phyloP scores from a whole-genome alignment of 371 early-diverging fungal species.

The Umbelopsis sp. region DNA sequence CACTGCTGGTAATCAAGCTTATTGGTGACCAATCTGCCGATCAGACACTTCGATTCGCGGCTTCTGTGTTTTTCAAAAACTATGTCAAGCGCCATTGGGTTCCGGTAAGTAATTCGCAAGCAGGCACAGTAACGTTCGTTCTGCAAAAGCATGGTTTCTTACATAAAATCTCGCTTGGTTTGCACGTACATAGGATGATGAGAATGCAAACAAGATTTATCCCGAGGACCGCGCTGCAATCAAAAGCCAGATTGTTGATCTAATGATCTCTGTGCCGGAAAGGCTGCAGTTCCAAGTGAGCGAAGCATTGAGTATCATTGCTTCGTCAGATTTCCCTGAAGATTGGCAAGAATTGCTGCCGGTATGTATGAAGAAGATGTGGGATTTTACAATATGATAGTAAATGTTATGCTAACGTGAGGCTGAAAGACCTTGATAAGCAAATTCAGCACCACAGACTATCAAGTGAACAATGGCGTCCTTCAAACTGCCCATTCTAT shows the following conservation, averaged over 20 bases:
- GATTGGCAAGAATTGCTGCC: conserved; percentile 85
- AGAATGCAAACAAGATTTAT: conserved; percentile 61
- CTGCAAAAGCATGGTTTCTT: background rate
- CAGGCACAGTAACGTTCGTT: too few species aligned
- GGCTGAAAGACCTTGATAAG: conserved; percentile 68
- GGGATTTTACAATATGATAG: background rate
- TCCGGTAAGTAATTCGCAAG: conserved; percentile 48
- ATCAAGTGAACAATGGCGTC: conserved; percentile 84
- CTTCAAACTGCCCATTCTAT: conserved; percentile 93
- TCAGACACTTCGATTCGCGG: conserved; percentile 75
- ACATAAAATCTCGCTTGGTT: background rate
- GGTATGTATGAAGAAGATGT: conserved; percentile 44
- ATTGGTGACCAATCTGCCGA: conserved; percentile 62
- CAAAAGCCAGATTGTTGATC: conserved; percentile 78
- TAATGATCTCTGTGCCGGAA: conserved; percentile 84
- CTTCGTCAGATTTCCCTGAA: conserved; percentile 89
- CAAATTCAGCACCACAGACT: conserved; percentile 79
- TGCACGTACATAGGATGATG: conserved; percentile 42
- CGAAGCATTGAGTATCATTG: conserved; percentile 91
- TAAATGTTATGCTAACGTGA: background rate
- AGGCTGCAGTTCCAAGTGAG: conserved; percentile 88
- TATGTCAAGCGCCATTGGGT: conserved; percentile 89
- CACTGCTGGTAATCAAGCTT: conserved; percentile 72
- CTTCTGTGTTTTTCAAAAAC: conserved; percentile 94
- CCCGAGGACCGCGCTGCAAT: conserved; percentile 77